These are phyloP conservation scores for Calycina herbarum DNA, from an alignment of 2,329 filamentous ascomycete genomes.

Conservation along the genomic window DNA sequence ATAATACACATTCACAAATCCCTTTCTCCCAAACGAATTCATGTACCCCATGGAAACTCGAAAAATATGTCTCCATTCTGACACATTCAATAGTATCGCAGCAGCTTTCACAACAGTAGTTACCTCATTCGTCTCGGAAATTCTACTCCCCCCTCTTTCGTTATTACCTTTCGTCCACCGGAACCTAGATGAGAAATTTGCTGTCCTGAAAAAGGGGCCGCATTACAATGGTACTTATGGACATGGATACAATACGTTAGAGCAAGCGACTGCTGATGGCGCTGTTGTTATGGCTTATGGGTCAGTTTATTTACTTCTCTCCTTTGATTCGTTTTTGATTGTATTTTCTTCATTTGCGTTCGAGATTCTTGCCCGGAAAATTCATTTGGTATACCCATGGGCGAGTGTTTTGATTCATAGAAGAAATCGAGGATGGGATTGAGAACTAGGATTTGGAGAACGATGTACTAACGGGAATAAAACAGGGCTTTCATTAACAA, in stretches of 20 bases:
- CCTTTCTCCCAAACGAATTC: not conserved
- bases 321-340: no score
- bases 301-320: slow-evolving; percentile 40
- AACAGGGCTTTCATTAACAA: slow-evolving; percentile 61
- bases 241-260: slow-evolving; percentile 67
- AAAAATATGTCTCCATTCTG: not conserved
- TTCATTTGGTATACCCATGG: no score
- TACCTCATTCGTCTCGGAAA: slow-evolving; percentile 69
- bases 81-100: slow-evolving; percentile 55
- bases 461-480: not conserved
- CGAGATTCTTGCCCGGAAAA: no score
- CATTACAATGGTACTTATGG: slow-evolving; percentile 44
- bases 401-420: no score
- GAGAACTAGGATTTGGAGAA: not conserved
- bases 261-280: slow-evolving; percentile 68
- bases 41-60: slow-evolving; percentile 5
- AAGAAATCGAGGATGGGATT: not conserved
- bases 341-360: no score
- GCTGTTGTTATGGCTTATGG: slow-evolving; percentile 73
- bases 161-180: slow-evolving; percentile 67
- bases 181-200: slow-evolving; percentile 75
- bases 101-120: slow-evolving; percentile 70
- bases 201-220: slow-evolving; percentile 60
- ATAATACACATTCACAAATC: no score
- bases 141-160: slow-evolving; percentile 68